Conservation (phyloP, 805 yeast species). For the Peterozyma xylosa region DNA sequence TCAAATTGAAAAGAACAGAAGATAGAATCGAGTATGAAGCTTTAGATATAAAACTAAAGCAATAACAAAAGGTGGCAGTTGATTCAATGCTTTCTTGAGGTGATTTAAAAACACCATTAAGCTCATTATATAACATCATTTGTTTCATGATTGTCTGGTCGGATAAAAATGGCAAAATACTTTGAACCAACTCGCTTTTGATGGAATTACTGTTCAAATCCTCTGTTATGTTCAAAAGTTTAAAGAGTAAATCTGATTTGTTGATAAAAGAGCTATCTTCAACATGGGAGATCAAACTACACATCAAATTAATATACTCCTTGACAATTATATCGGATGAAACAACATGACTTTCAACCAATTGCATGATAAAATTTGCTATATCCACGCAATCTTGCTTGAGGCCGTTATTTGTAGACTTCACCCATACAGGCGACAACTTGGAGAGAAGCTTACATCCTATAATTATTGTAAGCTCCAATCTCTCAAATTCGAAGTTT, state of each 20-base stretch:
- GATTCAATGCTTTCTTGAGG: constrained; percentile 32
- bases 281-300: constrained; percentile 19
- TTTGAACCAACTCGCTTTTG: constrained; percentile 15
- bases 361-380: constrained; percentile 31
- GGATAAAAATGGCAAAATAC: constrained; percentile 10
- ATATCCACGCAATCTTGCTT: constrained; percentile 40
- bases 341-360: constrained; percentile 33
- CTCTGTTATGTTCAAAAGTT: constrained; percentile 6
- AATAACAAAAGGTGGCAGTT: constrained; percentile 28
- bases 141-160: constrained; percentile 9
- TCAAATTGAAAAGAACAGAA: constrained; percentile 30
- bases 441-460: constrained; percentile 23
- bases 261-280: background rate
- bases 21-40: constrained; percentile 23
- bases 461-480: constrained; percentile 28
- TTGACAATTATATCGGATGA: constrained; percentile 26
- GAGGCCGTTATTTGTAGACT: constrained; percentile 15
- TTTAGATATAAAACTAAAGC: constrained; percentile 24
- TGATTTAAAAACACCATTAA: constrained; percentile 20
- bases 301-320: constrained; percentile 24
- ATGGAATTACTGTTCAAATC: constrained; percentile 12
- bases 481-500: constrained; percentile 25
- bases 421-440: constrained; percentile 22
- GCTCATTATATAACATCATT: constrained; percentile 20
- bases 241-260: constrained; percentile 1